Conservation (phyloP, 2,329 filamentous ascomycete species). For the Lasiodiplodia theobromae region DNA sequence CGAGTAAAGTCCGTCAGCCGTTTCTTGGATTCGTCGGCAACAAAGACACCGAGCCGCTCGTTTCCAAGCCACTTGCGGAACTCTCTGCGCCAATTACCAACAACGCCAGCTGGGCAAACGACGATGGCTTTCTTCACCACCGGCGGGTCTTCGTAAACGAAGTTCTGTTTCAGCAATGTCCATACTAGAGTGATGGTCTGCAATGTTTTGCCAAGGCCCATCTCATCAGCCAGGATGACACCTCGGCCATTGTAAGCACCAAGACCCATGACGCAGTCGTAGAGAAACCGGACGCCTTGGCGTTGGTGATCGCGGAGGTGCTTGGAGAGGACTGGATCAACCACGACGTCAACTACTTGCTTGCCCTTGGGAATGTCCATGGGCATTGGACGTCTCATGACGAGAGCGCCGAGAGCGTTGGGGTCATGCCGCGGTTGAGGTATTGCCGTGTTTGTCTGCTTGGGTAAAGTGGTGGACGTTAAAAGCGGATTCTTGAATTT, state of each 20-base stretch:
- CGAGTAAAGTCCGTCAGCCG: conserved; percentile 72
- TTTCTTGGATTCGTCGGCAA: conserved; percentile 65
- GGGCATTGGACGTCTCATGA: conserved; percentile 67
- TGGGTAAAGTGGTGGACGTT: conserved; percentile 58
- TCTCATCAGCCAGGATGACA: conserved; percentile 76
- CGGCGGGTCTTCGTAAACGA: conserved; percentile 64
- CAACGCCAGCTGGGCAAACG: conserved; percentile 75
- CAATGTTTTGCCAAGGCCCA: conserved; percentile 77
- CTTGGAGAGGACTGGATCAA: conserved; percentile 70
- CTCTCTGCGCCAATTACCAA: conserved; percentile 76
- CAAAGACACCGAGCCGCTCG: conserved; percentile 72
- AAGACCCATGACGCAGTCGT: conserved; percentile 80
- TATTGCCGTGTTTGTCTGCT: conserved; percentile 51
- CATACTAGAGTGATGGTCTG: conserved; percentile 75
- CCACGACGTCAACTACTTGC: conserved; percentile 73
- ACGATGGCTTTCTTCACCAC: conserved; percentile 75
- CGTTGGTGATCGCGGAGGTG: conserved; percentile 72
- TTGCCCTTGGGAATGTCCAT: conserved; percentile 64
- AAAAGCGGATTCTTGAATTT: conserved; percentile 70
- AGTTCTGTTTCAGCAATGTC: conserved; percentile 76
- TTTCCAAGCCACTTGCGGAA: conserved; percentile 77
- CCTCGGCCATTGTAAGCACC: conserved; percentile 70
- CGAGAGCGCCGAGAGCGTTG: conserved; percentile 63
- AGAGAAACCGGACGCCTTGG: conserved; percentile 73
- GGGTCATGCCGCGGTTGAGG: conserved; percentile 72